These are phyloP conservation scores for Calonectria hawksworthii DNA, from an alignment of 2,329 filamentous ascomycete genomes.

Conservation along the genomic window DNA sequence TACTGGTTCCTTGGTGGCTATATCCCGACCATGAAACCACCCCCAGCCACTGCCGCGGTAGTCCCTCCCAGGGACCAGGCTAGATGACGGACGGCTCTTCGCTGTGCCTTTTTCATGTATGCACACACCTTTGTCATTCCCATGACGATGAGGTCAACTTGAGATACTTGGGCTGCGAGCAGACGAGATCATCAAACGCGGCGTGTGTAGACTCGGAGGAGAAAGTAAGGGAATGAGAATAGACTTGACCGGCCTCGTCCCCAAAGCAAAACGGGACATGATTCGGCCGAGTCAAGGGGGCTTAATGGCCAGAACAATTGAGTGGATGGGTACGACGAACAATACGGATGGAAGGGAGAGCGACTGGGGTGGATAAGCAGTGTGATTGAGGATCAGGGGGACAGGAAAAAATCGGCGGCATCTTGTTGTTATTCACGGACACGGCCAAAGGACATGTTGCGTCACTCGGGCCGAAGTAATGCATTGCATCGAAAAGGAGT, in stretches of 20 bases:
- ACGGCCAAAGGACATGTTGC: slow-evolving; percentile 34
- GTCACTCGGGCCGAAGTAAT: slow-evolving; percentile 41
- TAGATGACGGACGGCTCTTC: slow-evolving; percentile 1
- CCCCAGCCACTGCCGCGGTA: slow-evolving; percentile 27
- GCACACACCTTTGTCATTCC: not conserved
- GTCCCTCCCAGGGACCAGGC: slow-evolving; percentile 15
- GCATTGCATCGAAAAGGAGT: slow-evolving; percentile 48
- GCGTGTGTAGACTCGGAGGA: not conserved
- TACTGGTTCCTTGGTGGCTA: slow-evolving; percentile 22
- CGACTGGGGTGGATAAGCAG: slow-evolving; percentile 11
- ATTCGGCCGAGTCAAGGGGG: slow-evolving; percentile 10
- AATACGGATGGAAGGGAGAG: slow-evolving; percentile 12
- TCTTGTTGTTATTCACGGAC: slow-evolving; percentile 34
- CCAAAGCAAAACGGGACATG: not conserved
- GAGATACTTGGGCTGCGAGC: not conserved
- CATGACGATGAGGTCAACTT: not conserved
- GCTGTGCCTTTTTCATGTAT: slow-evolving; percentile 13
- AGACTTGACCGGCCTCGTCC: not conserved
- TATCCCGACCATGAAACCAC: slow-evolving; percentile 23
- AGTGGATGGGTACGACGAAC: slow-evolving; percentile 6
- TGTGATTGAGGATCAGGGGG: slow-evolving; percentile 20
- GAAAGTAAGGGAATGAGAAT: not conserved
- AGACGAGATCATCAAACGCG: not conserved
- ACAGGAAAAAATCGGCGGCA: slow-evolving; percentile 35
- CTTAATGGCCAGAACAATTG: not conserved